Conservation (phyloP, 2,329 filamentous ascomycete species). For the Cercospora sesami region DNA sequence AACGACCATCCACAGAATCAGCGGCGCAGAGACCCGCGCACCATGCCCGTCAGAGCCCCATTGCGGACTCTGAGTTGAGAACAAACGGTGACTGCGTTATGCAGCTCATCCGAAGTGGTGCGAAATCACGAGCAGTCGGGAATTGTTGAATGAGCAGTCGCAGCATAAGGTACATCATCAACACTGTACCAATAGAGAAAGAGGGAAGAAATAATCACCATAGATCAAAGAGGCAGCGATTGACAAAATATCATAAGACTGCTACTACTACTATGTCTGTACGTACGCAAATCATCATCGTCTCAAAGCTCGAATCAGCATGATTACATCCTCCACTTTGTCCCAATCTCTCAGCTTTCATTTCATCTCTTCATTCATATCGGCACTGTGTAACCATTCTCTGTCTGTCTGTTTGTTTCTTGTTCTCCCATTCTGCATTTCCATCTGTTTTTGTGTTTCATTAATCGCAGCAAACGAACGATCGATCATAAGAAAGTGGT, state of each 20-base stretch:
- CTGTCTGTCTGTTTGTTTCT: not conserved
- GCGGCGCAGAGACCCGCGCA: not conserved
- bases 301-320: too few species aligned
- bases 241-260: not conserved
- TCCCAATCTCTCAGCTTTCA: not conserved
- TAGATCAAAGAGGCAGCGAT: not conserved
- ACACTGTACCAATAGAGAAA: too few species aligned
- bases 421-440: not conserved
- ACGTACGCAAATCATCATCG: not conserved
- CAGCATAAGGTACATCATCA: too few species aligned
- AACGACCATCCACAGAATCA: not conserved
- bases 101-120: too few species aligned
- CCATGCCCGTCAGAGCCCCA: not conserved
- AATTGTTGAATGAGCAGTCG: too few species aligned
- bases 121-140: too few species aligned
- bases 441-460: not conserved
- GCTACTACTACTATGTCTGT: not conserved
- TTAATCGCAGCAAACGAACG: not conserved
- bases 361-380: not conserved
- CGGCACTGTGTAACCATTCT: conserved; percentile 2
- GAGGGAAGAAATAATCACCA: too few species aligned
- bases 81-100: not conserved
- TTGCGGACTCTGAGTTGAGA: not conserved
- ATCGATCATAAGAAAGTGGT: not conserved
- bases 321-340: not conserved